Evolutionary conservation across 257 asterid species (phyloP).

Genomic region (Forsythia suspensa): DNA sequence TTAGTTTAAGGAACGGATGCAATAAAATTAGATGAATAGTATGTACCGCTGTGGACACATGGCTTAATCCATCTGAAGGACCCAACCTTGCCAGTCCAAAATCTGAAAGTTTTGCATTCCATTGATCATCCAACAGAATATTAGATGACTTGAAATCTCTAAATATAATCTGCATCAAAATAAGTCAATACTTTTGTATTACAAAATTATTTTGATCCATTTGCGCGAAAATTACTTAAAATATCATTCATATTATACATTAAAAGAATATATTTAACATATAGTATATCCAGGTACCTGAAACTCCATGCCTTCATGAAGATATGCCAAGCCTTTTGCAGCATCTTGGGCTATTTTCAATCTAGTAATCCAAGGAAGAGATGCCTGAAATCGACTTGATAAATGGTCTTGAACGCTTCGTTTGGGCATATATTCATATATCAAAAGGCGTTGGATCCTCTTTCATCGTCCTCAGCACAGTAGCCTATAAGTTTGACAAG

Average conservation of each 20-base stretch:
- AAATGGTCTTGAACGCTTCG: constrained; percentile 78
- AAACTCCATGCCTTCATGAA: constrained; percentile 92
- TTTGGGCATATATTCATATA: constrained; percentile 71
- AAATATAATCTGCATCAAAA: constrained; percentile 67
- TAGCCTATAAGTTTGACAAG: constrained; percentile 85
- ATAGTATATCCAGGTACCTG: constrained; percentile 45
- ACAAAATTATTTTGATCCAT: neutral
- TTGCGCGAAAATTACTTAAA: neutral
- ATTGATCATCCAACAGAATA: constrained; percentile 77
- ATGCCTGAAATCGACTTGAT: constrained; percentile 55
- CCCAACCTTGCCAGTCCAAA: constrained; percentile 87
- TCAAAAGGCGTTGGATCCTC: constrained; percentile 81
- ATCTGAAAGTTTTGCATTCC: constrained; percentile 92
- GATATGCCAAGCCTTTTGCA: constrained; percentile 78
- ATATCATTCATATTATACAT: neutral
- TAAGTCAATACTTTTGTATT: neutral
- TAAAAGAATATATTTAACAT: neutral
- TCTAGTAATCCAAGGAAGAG: constrained; percentile 78
- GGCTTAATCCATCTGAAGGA: constrained; percentile 79
- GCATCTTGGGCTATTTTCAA: constrained; percentile 73
- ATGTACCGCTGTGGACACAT: constrained; percentile 80
- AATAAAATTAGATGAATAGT: neutral
- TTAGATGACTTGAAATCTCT: constrained; percentile 93
- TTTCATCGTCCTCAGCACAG: constrained; percentile 88
- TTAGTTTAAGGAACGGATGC: neutral